These are phyloP conservation scores for Aspergillus quadricinctus DNA, from an alignment of 2,329 filamentous ascomycete genomes.

Conservation along the genomic window DNA sequence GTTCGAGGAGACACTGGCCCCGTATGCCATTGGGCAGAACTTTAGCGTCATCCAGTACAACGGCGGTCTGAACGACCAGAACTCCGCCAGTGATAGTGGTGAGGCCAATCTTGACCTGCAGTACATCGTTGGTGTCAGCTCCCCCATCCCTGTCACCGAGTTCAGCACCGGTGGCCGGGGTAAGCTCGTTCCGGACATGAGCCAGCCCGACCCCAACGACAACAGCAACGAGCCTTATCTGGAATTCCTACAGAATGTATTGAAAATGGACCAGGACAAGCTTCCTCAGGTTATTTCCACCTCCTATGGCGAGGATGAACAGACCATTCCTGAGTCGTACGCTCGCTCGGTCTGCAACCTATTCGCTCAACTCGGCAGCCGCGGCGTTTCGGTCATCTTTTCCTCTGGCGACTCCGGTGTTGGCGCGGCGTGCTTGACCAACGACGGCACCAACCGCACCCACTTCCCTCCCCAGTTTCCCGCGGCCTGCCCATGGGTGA, in stretches of 20 bases:
- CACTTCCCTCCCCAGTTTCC: constrained; percentile 43
- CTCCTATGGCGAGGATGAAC: constrained; percentile 40
- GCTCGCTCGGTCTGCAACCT: constrained; percentile 40
- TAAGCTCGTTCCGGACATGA: constrained; percentile 44
- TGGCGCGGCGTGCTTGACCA: constrained; percentile 30
- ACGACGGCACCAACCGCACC: constrained; percentile 32
- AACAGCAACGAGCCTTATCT: constrained; percentile 47
- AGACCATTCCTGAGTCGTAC: constrained; percentile 35
- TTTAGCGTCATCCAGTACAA: constrained; percentile 43
- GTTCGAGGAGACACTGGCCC: constrained; percentile 39
- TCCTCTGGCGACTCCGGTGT: constrained; percentile 49
- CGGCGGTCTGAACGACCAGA: constrained; percentile 36
- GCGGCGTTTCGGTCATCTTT: constrained; percentile 47
- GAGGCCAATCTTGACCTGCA: constrained; percentile 51
- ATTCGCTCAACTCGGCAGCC: constrained; percentile 48
- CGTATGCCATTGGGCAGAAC: constrained; percentile 39
- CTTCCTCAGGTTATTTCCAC: constrained; percentile 38
- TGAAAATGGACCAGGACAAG: constrained; percentile 25
- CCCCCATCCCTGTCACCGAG: constrained; percentile 43
- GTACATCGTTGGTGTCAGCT: constrained; percentile 44
- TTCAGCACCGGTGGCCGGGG: constrained; percentile 48
- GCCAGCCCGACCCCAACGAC: constrained; percentile 38
- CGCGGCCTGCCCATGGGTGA: constrained; percentile 36
- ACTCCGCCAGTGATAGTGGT: constrained; percentile 36
- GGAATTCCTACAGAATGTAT: constrained; percentile 30